A percentile compares a stretch with the other conserved stretches of the same genome.
Conservation (phyloP, 2,329 filamentous ascomycete species). For the Pseudogymnoascus pannorum region DNA sequence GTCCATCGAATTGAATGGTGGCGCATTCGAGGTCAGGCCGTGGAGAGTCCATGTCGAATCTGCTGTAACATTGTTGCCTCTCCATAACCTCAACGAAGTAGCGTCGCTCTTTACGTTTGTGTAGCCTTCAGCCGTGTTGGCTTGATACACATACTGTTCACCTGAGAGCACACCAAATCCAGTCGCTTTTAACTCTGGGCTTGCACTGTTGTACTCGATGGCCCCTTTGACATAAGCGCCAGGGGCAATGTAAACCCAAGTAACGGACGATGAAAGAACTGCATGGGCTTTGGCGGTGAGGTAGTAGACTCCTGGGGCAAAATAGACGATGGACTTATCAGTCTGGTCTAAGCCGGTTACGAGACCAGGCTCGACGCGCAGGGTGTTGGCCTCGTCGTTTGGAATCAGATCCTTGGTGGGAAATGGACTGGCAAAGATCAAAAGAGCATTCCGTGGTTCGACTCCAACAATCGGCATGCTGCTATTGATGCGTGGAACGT, state of each 20-base stretch:
- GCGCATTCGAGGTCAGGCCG: conserved; percentile 29
- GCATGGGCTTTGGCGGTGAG: conserved; percentile 15
- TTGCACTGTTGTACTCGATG: conserved; percentile 26
- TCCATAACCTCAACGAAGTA: conserved; percentile 29
- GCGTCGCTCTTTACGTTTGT: conserved; percentile 25
- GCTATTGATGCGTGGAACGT: conserved; percentile 2
- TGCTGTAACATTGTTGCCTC: conserved; percentile 17
- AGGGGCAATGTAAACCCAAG: conserved; percentile 23
- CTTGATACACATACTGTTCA: conserved; percentile 34
- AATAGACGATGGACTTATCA: conserved; percentile 18
- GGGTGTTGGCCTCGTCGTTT: conserved; percentile 13
- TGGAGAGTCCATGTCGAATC: conserved; percentile 23
- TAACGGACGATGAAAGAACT: conserved; percentile 15
- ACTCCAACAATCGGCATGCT: conserved; percentile 22
- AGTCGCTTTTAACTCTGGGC: conserved; percentile 26
- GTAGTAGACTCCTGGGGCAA: conserved; percentile 23
- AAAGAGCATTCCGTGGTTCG: conserved; percentile 27
- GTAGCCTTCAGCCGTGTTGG: conserved; percentile 28
- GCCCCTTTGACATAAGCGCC: conserved; percentile 35
- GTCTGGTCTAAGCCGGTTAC: conserved; percentile 20
- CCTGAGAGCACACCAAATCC: conserved; percentile 33
- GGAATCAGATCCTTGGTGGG: conserved; percentile 18
- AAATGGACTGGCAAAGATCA: conserved; percentile 30
- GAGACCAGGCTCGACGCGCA: conserved; percentile 21
- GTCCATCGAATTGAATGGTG: conserved; percentile 34